Base-by-base conservation (phyloP, 1,139 yeast genomes). In the Citeromyces hawaiiensis region DNA sequence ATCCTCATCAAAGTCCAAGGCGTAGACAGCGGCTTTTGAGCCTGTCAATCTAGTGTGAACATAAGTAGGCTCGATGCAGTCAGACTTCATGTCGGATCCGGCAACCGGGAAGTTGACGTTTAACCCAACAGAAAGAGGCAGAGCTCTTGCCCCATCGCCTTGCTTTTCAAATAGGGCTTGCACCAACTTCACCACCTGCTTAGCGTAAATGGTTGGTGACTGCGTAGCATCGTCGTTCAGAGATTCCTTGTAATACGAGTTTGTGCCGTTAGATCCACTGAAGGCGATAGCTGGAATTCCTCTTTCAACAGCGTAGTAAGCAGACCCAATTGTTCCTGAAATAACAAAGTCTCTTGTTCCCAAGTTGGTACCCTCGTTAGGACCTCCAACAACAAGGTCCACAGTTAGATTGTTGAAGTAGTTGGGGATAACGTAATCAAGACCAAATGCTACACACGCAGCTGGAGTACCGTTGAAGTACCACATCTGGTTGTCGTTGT, bases 391-490 rank as follows among this genome's bases (percentile, higher is more conserved):
- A 14, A 66, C 68, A 38, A 67, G 51, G 46, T 67, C 72, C 43
- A 64, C 56, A 7, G 60, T 47, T 25, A 52, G 47, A 45, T 62
- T 57, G 34, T 56, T 46, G 44, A 57, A 63, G 43, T 54, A 50
- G 16, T 47, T 54, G 38, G 70, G 69, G 32, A 64, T 43, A 34
- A 65, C 51, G 45, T 63, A 63, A 39, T 65, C 70, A 38, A 64
- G 52, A 11, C 64, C 68, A 44, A 63, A 61, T 2, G 66, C 56
- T 25, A 65, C 63, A 47, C 64, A 63, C 5, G 68, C 60, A 23
- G 68, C 59, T 27, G 71, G 70, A 10, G 68, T 60, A 21, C 69
- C 70, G 44, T 64, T 60, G 53, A 66, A 65, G 48, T 68, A 68
- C 70, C 72, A 67, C 43, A 65, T 55, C 48, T 63, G 59, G 39